phyloP scores from a whole-genome alignment of 257 asterid genomes.

The Lycium ferocissimum region DNA sequence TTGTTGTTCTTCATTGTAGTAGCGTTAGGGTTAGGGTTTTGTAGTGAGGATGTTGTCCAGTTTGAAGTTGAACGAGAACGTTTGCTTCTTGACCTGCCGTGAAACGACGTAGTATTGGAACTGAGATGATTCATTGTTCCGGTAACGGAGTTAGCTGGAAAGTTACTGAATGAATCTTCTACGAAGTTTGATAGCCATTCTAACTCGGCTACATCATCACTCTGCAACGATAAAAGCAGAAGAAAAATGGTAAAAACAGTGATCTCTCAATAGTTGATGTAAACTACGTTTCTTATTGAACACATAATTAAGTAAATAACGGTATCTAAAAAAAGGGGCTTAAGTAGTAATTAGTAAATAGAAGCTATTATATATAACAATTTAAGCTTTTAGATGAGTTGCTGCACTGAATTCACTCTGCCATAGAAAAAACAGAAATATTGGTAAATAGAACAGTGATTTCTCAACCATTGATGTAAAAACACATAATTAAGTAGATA shows the following conservation, averaged over 20 bases:
- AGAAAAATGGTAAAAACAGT: background rate
- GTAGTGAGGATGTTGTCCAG: constrained; percentile 32
- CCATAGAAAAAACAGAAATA: no score
- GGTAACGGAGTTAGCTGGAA: constrained; percentile 48
- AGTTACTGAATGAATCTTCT: constrained; percentile 65
- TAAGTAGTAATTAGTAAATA: background rate
- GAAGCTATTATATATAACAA: background rate
- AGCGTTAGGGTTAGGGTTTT: constrained; percentile 25
- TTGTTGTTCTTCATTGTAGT: background rate
- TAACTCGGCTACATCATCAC: constrained; percentile 72
- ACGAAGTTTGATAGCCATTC: constrained; percentile 82
- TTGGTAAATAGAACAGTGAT: no score
- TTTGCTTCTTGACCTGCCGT: constrained; percentile 52
- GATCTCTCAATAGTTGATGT: background rate
- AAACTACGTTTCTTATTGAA: background rate
- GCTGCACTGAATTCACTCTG: no score
- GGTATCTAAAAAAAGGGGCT: no score
- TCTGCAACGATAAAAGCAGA: no score
- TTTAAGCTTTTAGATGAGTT: background rate
- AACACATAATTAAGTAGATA: no score
- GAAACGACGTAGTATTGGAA: constrained; percentile 36
- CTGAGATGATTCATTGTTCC: constrained; percentile 33
- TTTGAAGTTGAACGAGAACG: constrained; percentile 52
- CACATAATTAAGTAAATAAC: background rate
- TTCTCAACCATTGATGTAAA: no score